phyloP scores from a whole-genome alignment of 495 filamentous ascomycete genomes.

The Cenococcum geophilum region DNA sequence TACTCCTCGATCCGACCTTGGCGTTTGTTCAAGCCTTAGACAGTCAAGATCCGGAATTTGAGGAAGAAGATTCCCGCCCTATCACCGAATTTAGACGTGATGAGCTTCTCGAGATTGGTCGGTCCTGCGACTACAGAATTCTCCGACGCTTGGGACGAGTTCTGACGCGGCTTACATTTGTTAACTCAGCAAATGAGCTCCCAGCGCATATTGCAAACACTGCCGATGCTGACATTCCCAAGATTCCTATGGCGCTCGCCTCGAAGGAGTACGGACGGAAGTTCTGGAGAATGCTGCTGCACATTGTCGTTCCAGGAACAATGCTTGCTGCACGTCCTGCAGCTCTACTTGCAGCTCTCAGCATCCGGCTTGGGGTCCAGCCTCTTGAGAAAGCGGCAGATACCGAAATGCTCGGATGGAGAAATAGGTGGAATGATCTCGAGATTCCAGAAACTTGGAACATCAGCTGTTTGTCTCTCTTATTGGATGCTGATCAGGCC shows the following conservation, averaged over 20 bases:
- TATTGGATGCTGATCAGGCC: constrained; percentile 43
- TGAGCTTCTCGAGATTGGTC: constrained; percentile 45
- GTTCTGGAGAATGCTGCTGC: constrained; percentile 45
- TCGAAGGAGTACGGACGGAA: constrained; percentile 28
- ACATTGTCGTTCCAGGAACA: constrained; percentile 43
- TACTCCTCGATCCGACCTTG: constrained; percentile 45
- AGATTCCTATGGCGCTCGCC: constrained; percentile 41
- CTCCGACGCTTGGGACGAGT: constrained; percentile 41
- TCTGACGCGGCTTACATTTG: constrained; percentile 42
- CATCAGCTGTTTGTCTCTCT: constrained; percentile 39
- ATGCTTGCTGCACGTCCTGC: constrained; percentile 41
- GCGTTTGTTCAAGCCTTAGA: constrained; percentile 27
- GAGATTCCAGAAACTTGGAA: constrained; percentile 46
- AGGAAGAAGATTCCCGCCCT: constrained; percentile 13
- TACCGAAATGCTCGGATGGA: constrained; percentile 38
- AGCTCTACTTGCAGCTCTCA: constrained; percentile 44
- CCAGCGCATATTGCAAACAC: constrained; percentile 39
- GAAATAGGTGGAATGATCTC: constrained; percentile 41
- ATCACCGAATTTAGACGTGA: constrained; percentile 36
- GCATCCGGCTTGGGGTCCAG: constrained; percentile 41
- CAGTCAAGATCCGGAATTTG: constrained; percentile 22
- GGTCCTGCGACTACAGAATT: constrained; percentile 43
- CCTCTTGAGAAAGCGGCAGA: constrained; percentile 39
- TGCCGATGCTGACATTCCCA: constrained; percentile 29
- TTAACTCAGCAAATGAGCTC: constrained; percentile 38